Evolutionary conservation across 345 rosid species (phyloP).

Genomic region (Fremontodendron californicum): DNA sequence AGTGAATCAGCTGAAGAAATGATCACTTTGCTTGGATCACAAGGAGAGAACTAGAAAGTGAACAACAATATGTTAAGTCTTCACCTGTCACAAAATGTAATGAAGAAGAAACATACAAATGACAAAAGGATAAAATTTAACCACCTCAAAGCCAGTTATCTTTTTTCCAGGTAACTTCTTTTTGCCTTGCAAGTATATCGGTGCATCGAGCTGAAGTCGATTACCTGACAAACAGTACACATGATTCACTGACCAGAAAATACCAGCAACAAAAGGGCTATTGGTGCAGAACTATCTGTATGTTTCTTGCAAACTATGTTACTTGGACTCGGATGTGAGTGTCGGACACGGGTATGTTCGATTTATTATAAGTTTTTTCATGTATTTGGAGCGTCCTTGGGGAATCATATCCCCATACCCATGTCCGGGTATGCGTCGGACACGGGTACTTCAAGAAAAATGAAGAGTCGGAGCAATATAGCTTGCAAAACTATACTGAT

Average conservation of each 20-base stretch:
- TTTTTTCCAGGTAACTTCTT: conserved; percentile 53
- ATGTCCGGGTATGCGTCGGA: too few species aligned
- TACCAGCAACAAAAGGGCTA: not conserved
- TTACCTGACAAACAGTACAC: conserved; percentile 30
- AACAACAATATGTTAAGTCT: conserved; percentile 8
- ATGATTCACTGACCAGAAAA: not conserved
- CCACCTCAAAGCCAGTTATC: conserved; percentile 60
- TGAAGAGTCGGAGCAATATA: too few species aligned
- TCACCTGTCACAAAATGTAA: conserved; percentile 1
- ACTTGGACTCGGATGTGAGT: too few species aligned
- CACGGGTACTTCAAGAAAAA: too few species aligned
- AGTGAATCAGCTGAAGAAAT: conserved; percentile 61
- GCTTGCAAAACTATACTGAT: not conserved
- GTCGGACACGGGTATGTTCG: too few species aligned
- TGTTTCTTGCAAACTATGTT: too few species aligned
- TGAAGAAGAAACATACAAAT: not conserved
- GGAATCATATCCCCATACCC: too few species aligned
- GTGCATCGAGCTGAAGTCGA: conserved; percentile 33
- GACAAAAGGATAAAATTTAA: not conserved
- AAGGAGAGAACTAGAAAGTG: conserved; percentile 46
- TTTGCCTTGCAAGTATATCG: conserved; percentile 43
- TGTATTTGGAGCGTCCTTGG: too few species aligned
- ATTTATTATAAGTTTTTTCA: too few species aligned
- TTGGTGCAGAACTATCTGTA: not conserved
- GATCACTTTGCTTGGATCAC: conserved; percentile 48